Evolutionary conservation across 345 rosid genomes (phyloP).

Genomic region (Eucalyptus melliodora): DNA sequence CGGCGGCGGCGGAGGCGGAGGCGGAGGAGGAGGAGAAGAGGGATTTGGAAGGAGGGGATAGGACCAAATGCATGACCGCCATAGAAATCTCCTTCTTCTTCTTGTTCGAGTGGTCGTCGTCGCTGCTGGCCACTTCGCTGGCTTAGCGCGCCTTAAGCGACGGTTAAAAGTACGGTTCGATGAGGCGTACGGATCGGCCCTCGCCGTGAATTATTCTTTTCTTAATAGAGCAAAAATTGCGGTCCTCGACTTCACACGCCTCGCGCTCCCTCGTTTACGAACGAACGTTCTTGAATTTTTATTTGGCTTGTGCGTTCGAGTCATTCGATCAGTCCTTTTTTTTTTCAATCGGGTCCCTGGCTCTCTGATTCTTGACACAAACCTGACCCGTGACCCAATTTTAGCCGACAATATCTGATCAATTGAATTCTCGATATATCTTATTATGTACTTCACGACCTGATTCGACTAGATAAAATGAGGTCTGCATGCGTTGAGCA

Average conservation of each 20-base stretch:
- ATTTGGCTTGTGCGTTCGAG: background rate
- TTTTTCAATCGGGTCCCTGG: background rate
- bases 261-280: background rate
- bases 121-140: background rate
- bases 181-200: background rate
- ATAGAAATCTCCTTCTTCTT: background rate
- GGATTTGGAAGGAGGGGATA: slow-evolving; percentile 23
- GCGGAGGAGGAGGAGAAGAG: slow-evolving; percentile 5
- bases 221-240: background rate
- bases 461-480: fast-evolving
- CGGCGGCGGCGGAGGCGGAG: slow-evolving; percentile 3
- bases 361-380: background rate
- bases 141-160: background rate
- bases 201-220: background rate
- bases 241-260: background rate
- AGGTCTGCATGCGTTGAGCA: background rate
- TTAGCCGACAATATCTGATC: background rate
- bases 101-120: background rate
- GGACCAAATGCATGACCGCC: slow-evolving; percentile 30
- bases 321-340: background rate
- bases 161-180: background rate
- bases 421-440: background rate
- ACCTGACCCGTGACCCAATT: fast-evolving
- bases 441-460: fast-evolving
- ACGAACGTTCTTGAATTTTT: background rate